phyloP scores from a whole-genome alignment of 2,329 filamentous ascomycete species.

The Nemania diffusa region DNA sequence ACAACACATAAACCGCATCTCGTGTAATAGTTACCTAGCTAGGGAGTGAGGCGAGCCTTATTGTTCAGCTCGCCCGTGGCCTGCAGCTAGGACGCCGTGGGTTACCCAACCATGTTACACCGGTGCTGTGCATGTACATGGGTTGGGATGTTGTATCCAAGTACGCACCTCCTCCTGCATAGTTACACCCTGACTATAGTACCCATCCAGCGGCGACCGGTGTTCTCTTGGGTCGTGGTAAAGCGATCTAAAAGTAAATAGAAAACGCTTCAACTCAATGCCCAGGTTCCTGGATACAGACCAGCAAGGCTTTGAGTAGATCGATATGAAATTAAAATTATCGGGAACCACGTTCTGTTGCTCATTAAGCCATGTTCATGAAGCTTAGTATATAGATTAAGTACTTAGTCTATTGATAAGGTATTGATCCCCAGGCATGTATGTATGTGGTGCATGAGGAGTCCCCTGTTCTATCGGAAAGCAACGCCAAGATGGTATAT shows the following conservation, averaged over 20 bases:
- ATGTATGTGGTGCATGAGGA: too few relatives aligned
- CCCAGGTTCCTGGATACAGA: background rate
- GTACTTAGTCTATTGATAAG: background rate
- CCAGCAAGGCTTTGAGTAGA: background rate
- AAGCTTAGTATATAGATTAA: background rate
- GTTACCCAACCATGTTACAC: background rate
- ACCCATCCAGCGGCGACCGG: too few relatives aligned
- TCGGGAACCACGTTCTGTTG: background rate
- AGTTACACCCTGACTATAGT: background rate
- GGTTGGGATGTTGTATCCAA: background rate
- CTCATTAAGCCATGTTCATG: background rate
- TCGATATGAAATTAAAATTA: too few relatives aligned
- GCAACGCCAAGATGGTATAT: constrained; percentile 3
- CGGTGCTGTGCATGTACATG: background rate
- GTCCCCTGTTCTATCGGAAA: constrained; percentile 1
- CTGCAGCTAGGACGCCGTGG: background rate
- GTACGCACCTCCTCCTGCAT: background rate
- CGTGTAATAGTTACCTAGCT: background rate
- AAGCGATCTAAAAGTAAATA: background rate
- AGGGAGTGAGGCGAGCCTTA: background rate
- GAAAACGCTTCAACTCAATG: background rate
- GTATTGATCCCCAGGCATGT: background rate
- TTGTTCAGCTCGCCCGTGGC: background rate
- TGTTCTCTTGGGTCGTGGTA: background rate
- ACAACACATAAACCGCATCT: too few relatives aligned